phyloP scores from a whole-genome alignment of 768 basidiomycete species.

The Hysterangium stoloniferum region DNA sequence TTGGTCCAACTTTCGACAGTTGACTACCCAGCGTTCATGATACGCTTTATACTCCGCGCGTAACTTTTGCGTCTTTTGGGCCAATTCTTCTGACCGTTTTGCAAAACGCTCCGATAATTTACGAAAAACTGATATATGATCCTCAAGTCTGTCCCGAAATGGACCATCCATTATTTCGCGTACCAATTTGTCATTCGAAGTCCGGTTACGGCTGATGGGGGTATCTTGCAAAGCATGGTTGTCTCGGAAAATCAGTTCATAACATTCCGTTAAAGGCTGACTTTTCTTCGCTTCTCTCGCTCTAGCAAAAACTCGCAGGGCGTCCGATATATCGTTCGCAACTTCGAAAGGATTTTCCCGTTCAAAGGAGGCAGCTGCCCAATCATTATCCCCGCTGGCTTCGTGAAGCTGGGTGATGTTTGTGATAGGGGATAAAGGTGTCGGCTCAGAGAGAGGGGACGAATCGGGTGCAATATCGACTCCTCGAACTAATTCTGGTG shows the following conservation, averaged over 20 bases:
- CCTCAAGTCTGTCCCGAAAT: constrained; percentile 1
- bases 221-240: constrained; percentile 40
- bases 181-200: constrained; percentile 36
- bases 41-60: constrained; percentile 58
- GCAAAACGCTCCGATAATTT: constrained; percentile 49
- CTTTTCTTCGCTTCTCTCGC: constrained; percentile 51
- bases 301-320: constrained; percentile 55
- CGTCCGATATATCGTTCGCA: constrained; percentile 36
- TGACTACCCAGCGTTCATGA: constrained; percentile 65
- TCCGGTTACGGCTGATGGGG: background rate
- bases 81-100: constrained; percentile 40
- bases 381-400: background rate
- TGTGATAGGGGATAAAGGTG: constrained; percentile 1
- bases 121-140: constrained; percentile 27
- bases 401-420: constrained; percentile 2
- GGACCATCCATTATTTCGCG: constrained; percentile 36
- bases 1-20: constrained; percentile 65
- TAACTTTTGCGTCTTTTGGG: constrained; percentile 48
- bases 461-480: constrained; percentile 1
- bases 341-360: background rate
- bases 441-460: constrained; percentile 6
- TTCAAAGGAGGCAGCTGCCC: background rate
- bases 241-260: constrained; percentile 53
- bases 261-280: constrained; percentile 54
- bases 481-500: background rate